Evolutionary conservation across 108 stramenopile species (phyloP).

Genomic region (Chaetoceros tenuissimus): DNA sequence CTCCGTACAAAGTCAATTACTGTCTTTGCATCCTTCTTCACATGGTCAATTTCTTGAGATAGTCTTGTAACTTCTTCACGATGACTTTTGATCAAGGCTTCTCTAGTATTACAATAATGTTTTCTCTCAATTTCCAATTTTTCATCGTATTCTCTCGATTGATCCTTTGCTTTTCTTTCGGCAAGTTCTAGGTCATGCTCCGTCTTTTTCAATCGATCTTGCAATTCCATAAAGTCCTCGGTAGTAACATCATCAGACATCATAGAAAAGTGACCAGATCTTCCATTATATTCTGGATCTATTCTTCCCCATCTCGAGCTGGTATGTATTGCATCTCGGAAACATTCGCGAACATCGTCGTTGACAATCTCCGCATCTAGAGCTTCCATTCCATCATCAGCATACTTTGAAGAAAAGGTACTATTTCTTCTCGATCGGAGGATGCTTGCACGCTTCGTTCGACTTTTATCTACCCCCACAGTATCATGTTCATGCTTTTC

Average conservation of each 20-base stretch:
- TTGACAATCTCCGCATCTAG: too few species aligned
- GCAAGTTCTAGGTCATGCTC: not conserved
- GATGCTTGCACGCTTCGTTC: too few species aligned
- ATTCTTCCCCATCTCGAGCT: too few species aligned
- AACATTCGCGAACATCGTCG: too few species aligned
- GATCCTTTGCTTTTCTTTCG: not conserved
- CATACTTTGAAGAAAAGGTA: too few species aligned
- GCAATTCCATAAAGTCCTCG: not conserved
- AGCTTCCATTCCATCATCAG: too few species aligned
- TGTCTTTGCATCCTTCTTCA: not conserved
- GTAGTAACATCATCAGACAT: too few species aligned
- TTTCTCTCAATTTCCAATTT: not conserved
- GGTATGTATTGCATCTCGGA: too few species aligned
- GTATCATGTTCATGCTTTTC: constrained; percentile 14
- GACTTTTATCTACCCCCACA: too few species aligned
- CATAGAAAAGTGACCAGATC: too few species aligned
- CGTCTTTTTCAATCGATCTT: not conserved
- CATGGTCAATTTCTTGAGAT: not conserved
- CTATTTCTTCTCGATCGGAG: too few species aligned
- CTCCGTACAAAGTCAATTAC: not conserved
- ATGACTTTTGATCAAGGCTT: not conserved
- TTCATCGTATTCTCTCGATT: not conserved
- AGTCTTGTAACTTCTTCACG: not conserved
- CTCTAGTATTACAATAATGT: not conserved
- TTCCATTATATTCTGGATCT: too few species aligned